Percentiles rank a stretch among this genome's conserved stretches.
Evolutionary conservation across 495 filamentous ascomycete species (phyloP).

Genomic region (Penicillium cosmopolitanum): DNA sequence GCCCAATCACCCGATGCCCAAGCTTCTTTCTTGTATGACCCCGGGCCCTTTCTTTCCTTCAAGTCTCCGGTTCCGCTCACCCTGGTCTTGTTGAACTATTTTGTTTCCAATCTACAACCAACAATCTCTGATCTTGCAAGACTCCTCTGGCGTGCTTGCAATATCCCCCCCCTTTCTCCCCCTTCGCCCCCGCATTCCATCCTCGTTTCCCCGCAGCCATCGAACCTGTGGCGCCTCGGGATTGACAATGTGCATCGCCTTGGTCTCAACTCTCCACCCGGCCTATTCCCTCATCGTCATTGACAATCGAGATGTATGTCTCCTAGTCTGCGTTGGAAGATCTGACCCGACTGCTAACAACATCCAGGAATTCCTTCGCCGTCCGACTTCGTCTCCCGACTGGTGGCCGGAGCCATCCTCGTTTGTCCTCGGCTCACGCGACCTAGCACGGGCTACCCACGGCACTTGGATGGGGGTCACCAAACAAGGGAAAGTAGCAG

Average conservation of each 20-base stretch:
- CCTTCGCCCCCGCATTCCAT: slow-evolving; percentile 5
- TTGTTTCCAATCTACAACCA: neutral
- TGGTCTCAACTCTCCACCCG: slow-evolving; percentile 89
- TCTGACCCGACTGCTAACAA: slow-evolving; percentile 1
- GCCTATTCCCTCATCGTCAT: slow-evolving; percentile 86
- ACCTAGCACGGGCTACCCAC: slow-evolving; percentile 64
- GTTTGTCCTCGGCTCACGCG: slow-evolving; percentile 68
- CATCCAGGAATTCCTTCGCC: slow-evolving; percentile 77
- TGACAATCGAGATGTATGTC: slow-evolving; percentile 83
- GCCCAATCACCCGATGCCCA: slow-evolving; percentile 24
- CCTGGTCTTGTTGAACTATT: neutral
- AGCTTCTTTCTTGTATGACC: slow-evolving; percentile 16
- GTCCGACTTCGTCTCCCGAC: slow-evolving; percentile 78
- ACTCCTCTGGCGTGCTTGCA: neutral
- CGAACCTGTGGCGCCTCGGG: slow-evolving; percentile 8
- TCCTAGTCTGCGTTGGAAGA: neutral
- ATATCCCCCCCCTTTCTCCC: neutral
- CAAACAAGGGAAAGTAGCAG: slow-evolving; percentile 78
- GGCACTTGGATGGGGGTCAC: slow-evolving; percentile 97
- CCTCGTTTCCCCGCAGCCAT: slow-evolving; percentile 2
- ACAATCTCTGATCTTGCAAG: neutral
- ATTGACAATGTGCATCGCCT: slow-evolving; percentile 82
- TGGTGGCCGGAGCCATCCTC: slow-evolving; percentile 75
- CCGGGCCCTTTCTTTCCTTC: slow-evolving; percentile 8
- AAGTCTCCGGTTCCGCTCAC: neutral